phyloP scores from a whole-genome alignment of 2,329 filamentous ascomycete species.

The Colletotrichum magnum region DNA sequence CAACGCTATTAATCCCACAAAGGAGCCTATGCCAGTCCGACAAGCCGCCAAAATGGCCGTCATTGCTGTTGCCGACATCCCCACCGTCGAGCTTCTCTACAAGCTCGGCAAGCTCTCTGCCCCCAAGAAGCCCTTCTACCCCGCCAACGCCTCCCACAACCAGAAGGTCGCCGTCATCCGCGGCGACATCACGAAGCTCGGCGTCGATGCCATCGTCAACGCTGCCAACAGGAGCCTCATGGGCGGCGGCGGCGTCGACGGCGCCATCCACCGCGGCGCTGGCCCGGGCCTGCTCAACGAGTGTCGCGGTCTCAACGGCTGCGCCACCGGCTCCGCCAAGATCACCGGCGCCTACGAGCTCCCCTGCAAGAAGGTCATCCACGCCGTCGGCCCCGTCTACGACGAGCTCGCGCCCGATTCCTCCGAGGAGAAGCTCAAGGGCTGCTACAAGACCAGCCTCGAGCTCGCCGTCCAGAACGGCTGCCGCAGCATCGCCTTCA shows the following conservation, averaged over 20 bases:
- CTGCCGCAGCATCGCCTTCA: constrained; percentile 84
- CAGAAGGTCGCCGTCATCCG: constrained; percentile 78
- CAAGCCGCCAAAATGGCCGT: constrained; percentile 51
- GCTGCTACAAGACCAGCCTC: constrained; percentile 80
- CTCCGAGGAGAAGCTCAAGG: constrained; percentile 64
- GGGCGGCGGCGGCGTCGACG: constrained; percentile 92
- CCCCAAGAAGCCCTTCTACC: constrained; percentile 41
- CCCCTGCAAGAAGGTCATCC: constrained; percentile 85
- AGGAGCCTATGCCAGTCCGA: constrained; percentile 27
- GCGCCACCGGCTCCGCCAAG: constrained; percentile 83
- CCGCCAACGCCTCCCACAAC: constrained; percentile 70
- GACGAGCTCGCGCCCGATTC: constrained; percentile 53
- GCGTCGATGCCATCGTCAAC: constrained; percentile 90
- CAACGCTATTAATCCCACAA: neutral
- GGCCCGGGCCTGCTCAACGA: constrained; percentile 78
- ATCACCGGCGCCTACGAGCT: constrained; percentile 85
- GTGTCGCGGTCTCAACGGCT: constrained; percentile 80
- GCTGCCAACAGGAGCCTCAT: constrained; percentile 85
- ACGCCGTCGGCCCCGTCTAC: constrained; percentile 91
- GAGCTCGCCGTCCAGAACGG: constrained; percentile 78
- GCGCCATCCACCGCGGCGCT: constrained; percentile 88
- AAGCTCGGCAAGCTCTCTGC: constrained; percentile 63
- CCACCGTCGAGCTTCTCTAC: constrained; percentile 77
- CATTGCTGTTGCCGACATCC: constrained; percentile 68
- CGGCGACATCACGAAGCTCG: constrained; percentile 85